Evolutionary conservation across 108 stramenopile genomes (phyloP), one percentile per base, ranked within the genome.

Genomic region (Cyclotella kingstonii): DNA sequence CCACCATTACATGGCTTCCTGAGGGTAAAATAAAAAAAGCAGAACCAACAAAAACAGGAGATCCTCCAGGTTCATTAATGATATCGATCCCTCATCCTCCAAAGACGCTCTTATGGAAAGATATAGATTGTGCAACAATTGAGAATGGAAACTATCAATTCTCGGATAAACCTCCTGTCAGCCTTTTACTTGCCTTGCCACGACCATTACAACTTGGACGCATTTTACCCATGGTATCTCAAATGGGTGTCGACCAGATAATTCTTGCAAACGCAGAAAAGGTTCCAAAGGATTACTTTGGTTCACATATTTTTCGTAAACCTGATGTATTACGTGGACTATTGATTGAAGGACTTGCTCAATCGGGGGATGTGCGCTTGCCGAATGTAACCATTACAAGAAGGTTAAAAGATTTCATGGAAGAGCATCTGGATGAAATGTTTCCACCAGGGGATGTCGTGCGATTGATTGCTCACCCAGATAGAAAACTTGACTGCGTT

Each of bases 251-350:
- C 8, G 84, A 90, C 54, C 78, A 84, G 17, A 40, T 96, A 7
- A 66, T 93, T 21, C 65, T 96, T 34, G 73, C 83, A 3, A 74
- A 64, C 30, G 84, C 89, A 0, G 31, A 43, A 28, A 89, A 93
- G 62, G 95, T 95, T 0, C 91, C 91, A 17, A 92, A 89, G 65
- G 86, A 89, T 36, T 97, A 97, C 70, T 97, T 95, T 64, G 96
- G 96, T 23, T 85, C 87, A 2, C 91, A 95, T 48, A 22, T 97
- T 21, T 80, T 97, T 44, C 80, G 91, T 34, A 76, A 84, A 53
- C 87, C 86, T 14, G 63, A 83, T 33, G 58, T 59, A 17, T 39
- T 94, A 40, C 64, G 76, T 28, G 76, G 77, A 38, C 57, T 75
- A 28, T 54, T 95, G 0, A 66, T 91, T 15, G 90, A 95, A 68